A percentile compares a stretch with the other conserved stretches of the same genome.
These are phyloP conservation scores for Cyclotella sp. DNA, from an alignment of 108 stramenopile species.

Conservation along the genomic window DNA sequence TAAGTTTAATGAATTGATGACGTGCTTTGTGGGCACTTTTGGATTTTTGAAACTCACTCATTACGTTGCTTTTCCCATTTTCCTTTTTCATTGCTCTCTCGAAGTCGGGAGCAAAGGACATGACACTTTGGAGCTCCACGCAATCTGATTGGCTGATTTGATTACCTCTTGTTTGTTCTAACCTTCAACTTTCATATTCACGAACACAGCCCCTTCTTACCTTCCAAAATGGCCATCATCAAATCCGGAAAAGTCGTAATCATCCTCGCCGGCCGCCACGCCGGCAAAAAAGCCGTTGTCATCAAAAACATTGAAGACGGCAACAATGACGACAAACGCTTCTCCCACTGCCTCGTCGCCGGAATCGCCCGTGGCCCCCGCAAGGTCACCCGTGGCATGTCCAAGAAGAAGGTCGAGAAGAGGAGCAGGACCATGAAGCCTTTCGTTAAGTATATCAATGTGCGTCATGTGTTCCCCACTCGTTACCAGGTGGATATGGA, in stretches of 20 bases:
- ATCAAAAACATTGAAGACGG: slow-evolving; percentile 98
- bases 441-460: slow-evolving; percentile 99
- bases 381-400: slow-evolving; percentile 97
- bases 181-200: not conserved
- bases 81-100: no score
- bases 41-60: no score
- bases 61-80: not conserved
- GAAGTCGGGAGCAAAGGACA: no score
- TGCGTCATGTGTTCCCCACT: slow-evolving; percentile 99
- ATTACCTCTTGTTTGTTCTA: not conserved
- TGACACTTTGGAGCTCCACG: no score
- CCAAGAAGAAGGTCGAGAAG: slow-evolving; percentile 96
- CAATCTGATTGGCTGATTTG: no score
- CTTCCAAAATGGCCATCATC: slow-evolving; percentile 49
- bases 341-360: slow-evolving; percentile 97
- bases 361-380: slow-evolving; percentile 96
- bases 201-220: not conserved
- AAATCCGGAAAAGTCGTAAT: slow-evolving; percentile 98
- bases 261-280: slow-evolving; percentile 98
- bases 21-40: no score
- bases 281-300: slow-evolving; percentile 99
- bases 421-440: slow-evolving; percentile 96
- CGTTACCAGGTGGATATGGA: slow-evolving; percentile 97
- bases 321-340: slow-evolving; percentile 88
- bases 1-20: not conserved